phyloP scores from a whole-genome alignment of 2,329 filamentous ascomycete species.

The Cercospora janseana region DNA sequence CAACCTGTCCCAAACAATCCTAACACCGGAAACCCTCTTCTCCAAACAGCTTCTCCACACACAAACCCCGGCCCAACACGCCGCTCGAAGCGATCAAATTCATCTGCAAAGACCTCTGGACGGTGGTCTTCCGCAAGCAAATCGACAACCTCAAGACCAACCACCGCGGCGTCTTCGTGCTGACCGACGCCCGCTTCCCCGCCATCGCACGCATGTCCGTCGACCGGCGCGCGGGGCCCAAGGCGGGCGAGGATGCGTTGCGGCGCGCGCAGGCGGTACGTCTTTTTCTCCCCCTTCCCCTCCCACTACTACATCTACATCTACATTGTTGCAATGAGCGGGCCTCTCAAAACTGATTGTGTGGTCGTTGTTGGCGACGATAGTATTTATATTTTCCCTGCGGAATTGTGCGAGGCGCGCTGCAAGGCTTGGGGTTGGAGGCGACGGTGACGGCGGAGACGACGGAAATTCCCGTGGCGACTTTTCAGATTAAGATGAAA shows the following conservation, averaged over 20 bases:
- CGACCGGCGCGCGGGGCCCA: conserved; percentile 47
- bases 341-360: neutral
- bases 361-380: neutral
- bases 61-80: conserved; percentile 81
- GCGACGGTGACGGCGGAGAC: conserved; percentile 91
- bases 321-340: no score
- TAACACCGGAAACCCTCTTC: conserved; percentile 39
- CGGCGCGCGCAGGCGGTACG: conserved; percentile 74
- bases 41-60: neutral
- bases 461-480: conserved; percentile 78
- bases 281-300: conserved; percentile 17
- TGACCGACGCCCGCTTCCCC: conserved; percentile 89
- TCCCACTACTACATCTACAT: no score
- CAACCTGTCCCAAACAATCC: conserved; percentile 54
- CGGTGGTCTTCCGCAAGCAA: conserved; percentile 89
- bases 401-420: conserved; percentile 84
- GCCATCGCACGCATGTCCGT: conserved; percentile 88
- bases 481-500: conserved; percentile 92
- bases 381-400: conserved; percentile 95
- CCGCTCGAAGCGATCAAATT: conserved; percentile 97
- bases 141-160: conserved; percentile 99
- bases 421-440: conserved; percentile 86
- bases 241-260: conserved; percentile 50
- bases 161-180: conserved; percentile 90
- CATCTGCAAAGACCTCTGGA: conserved; percentile 97